Conservation (phyloP, 2,329 filamentous ascomycete species). For the Trichophyton simii region DNA sequence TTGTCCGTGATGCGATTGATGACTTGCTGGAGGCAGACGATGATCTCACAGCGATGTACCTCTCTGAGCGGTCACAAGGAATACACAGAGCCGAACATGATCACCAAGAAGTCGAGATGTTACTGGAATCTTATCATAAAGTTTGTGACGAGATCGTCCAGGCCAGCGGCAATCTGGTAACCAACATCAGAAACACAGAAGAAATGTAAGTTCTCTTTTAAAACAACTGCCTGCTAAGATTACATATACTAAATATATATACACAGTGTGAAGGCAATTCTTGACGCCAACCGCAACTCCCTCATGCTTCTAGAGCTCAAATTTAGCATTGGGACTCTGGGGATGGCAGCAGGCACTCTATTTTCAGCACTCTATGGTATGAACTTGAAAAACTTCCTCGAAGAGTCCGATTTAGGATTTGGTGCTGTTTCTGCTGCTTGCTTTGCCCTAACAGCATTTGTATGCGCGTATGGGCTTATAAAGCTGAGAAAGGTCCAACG, state of each 20-base stretch:
- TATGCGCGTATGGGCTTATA: conserved; percentile 70
- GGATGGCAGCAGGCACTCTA: conserved; percentile 89
- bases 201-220: conserved; percentile 63
- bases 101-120: conserved; percentile 92
- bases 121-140: conserved; percentile 94
- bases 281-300: conserved; percentile 94
- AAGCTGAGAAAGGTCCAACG: conserved; percentile 78
- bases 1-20: conserved; percentile 89
- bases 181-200: conserved; percentile 91
- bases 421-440: conserved; percentile 59
- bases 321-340: conserved; percentile 87
- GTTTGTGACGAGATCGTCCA: conserved; percentile 97
- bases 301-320: conserved; percentile 96
- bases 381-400: conserved; percentile 98
- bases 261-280: conserved; percentile 79
- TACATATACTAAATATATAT: conserved; percentile 13
- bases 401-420: conserved; percentile 84
- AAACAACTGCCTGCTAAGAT: background rate
- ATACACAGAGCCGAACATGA: conserved; percentile 64
- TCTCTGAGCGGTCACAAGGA: conserved; percentile 74
- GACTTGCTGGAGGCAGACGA: conserved; percentile 94
- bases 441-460: conserved; percentile 57
- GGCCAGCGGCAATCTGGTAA: conserved; percentile 82
- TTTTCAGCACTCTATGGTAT: conserved; percentile 98
- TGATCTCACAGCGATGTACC: conserved; percentile 86